Percentiles rank a stretch among this genome's conserved stretches.
Evolutionary conservation across 2,329 filamentous ascomycete species (phyloP).

Genomic region (Ophiosphaerella korrae): DNA sequence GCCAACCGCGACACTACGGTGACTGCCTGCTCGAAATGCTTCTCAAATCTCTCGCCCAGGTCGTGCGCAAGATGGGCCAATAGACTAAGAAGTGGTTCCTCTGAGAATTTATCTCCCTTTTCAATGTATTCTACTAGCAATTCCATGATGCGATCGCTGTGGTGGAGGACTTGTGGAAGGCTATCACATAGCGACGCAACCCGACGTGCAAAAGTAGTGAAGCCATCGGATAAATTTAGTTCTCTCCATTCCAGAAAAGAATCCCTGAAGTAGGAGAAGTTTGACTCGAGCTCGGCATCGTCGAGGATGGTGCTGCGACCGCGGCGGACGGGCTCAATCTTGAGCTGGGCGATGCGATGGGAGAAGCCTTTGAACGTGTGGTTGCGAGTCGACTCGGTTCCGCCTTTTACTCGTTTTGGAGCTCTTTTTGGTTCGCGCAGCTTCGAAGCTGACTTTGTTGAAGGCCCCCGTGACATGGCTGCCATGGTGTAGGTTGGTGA

Average conservation of each 20-base stretch:
- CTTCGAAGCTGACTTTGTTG: constrained; percentile 29
- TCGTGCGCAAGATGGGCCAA: constrained; percentile 95
- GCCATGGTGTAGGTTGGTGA: constrained; percentile 44
- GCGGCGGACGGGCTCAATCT: constrained; percentile 89
- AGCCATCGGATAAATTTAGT: constrained; percentile 83
- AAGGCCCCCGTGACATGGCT: constrained; percentile 48
- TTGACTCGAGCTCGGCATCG: constrained; percentile 73
- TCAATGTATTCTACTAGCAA: constrained; percentile 77
- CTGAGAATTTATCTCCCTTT: constrained; percentile 74
- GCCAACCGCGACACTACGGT: constrained; percentile 78
- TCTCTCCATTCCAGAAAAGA: constrained; percentile 89
- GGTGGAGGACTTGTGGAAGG: constrained; percentile 88
- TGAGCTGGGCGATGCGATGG: constrained; percentile 86
- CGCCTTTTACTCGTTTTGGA: constrained; percentile 67
- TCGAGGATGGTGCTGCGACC: constrained; percentile 85
- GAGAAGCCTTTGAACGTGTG: constrained; percentile 93
- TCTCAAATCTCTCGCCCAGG: constrained; percentile 83
- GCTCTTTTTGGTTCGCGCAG: constrained; percentile 63
- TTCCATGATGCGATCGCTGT: constrained; percentile 83
- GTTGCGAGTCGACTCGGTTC: constrained; percentile 77
- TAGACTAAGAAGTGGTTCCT: constrained; percentile 88
- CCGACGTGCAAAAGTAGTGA: constrained; percentile 76
- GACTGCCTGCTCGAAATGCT: constrained; percentile 79
- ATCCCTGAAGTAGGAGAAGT: constrained; percentile 85
- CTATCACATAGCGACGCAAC: constrained; percentile 82